phyloP scores from a whole-genome alignment of 768 basidiomycete species.

The Piloderma croceum region DNA sequence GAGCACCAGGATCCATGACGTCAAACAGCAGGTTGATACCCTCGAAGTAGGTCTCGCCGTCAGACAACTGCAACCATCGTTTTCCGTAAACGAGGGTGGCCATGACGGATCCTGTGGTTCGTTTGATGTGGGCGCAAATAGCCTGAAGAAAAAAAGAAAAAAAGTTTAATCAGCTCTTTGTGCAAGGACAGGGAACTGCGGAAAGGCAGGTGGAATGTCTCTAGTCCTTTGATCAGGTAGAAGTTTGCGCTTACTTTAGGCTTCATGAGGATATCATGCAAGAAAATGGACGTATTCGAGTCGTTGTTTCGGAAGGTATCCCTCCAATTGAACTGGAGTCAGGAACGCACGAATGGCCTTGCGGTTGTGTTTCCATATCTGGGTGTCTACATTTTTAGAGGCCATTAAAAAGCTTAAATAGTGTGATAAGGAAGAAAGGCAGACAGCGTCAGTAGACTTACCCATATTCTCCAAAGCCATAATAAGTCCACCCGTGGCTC shows the following conservation, averaged over 20 bases:
- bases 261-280: conserved; percentile 22
- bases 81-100: conserved; percentile 27
- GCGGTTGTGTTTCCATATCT: neutral
- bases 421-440: no score
- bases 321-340: neutral
- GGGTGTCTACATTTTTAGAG: no score
- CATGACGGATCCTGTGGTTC: conserved; percentile 27
- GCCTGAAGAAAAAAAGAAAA: conserved; percentile 11
- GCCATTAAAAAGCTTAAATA: no score
- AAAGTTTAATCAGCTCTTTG: neutral
- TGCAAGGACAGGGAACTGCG: neutral
- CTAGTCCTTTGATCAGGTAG: neutral
- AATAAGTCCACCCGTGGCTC: no score
- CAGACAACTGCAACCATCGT: conserved; percentile 19
- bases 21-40: conserved; percentile 21
- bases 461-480: no score
- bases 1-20: conserved; percentile 27
- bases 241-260: conserved; percentile 17
- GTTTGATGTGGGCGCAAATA: conserved; percentile 25
- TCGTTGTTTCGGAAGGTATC: conserved; percentile 20
- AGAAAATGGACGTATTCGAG: conserved; percentile 26
- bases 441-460: no score
- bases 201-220: no score
- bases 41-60: conserved; percentile 23
- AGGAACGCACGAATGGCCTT: neutral